Evolutionary conservation across 2,329 filamentous ascomycete species (phyloP).

Genomic region (Scopulariopsis brevicaulis): DNA sequence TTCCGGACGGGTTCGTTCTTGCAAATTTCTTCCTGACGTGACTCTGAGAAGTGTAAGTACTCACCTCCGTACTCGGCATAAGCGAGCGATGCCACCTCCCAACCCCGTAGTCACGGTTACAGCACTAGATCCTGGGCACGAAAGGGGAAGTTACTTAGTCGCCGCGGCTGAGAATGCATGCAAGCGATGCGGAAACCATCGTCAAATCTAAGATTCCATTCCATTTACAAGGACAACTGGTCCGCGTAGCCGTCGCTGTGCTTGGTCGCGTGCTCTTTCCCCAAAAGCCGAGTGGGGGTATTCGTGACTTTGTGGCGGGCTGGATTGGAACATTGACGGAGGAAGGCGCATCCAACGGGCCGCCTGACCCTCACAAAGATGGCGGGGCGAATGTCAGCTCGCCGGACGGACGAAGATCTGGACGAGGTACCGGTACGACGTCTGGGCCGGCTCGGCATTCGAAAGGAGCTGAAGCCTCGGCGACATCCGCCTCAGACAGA

Average conservation of each 20-base stretch:
- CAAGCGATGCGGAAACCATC: background rate
- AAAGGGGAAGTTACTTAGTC: no score
- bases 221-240: background rate
- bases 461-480: no score
- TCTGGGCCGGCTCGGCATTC: background rate
- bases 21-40: no score
- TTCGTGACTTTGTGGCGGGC: background rate
- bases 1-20: no score
- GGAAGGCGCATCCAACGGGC: background rate
- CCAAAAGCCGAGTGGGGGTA: background rate
- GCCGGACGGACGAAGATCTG: background rate
- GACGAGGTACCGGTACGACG: background rate
- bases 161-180: no score
- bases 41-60: no score
- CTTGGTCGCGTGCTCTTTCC: background rate
- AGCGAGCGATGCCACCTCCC: no score
- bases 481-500: background rate
- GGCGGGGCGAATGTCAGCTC: background rate
- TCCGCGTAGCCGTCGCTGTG: background rate
- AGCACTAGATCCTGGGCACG: no score
- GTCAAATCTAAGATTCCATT: background rate
- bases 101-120: no score
- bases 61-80: no score
- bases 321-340: background rate
- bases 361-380: background rate